Conservation (phyloP, 192 early-diverging fungal species). For the Podila minutissima region DNA sequence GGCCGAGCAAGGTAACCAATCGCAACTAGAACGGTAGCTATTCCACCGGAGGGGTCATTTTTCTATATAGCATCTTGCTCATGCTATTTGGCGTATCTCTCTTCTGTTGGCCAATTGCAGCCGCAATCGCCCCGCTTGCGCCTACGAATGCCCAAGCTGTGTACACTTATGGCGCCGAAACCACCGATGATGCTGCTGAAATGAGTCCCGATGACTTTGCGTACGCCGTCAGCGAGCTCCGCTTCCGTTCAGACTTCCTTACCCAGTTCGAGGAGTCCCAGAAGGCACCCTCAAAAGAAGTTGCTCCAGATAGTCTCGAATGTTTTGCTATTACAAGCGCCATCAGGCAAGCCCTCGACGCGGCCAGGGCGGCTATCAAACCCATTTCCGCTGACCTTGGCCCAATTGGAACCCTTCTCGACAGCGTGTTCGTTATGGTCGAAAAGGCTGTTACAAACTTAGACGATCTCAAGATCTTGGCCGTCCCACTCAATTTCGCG, state of each 20-base stretch:
- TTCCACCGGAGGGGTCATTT: background rate
- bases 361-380: no score
- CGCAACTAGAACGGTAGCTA: background rate
- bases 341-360: no score
- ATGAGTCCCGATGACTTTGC: conserved; percentile 9
- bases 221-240: background rate
- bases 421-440: background rate
- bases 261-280: background rate
- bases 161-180: background rate
- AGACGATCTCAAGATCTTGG: background rate
- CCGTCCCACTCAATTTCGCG: background rate
- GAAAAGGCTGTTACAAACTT: background rate
- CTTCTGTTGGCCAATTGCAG: background rate
- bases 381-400: no score
- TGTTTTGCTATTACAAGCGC: no score
- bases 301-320: background rate
- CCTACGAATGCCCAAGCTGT: background rate
- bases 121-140: background rate
- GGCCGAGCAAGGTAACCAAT: background rate
- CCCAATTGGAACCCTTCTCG: background rate
- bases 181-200: background rate
- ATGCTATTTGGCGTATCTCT: no score
- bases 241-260: background rate
- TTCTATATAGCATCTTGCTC: no score
- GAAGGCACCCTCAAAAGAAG: background rate